A percentile compares a stretch with the other conserved stretches of the same genome.
Evolutionary conservation across 805 yeast genomes (phyloP).

Genomic region (Zygoascus bituminiphila): DNA sequence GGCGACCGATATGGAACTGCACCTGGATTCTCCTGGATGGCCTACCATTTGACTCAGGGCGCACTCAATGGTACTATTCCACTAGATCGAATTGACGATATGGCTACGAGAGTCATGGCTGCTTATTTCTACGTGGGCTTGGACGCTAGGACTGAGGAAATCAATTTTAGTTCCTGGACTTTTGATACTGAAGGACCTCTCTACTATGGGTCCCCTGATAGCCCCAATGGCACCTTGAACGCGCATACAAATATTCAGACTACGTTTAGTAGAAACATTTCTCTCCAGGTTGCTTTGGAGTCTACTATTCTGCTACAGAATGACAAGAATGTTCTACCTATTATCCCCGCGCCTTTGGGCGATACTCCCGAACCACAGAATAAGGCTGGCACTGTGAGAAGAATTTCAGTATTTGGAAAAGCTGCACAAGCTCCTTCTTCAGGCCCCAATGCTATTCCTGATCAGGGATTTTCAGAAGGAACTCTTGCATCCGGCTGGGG

Average conservation of each 20-base stretch:
- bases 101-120: slow-evolving; percentile 53
- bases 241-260: slow-evolving; percentile 48
- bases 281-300: slow-evolving; percentile 48
- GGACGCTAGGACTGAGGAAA: slow-evolving; percentile 25
- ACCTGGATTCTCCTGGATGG: slow-evolving; percentile 49
- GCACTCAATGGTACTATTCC: slow-evolving; percentile 49
- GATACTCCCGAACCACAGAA: slow-evolving; percentile 29
- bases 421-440: slow-evolving; percentile 44
- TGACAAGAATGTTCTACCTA: slow-evolving; percentile 44
- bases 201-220: slow-evolving; percentile 34
- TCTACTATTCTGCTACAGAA: slow-evolving; percentile 51
- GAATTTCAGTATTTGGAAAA: slow-evolving; percentile 41
- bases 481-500: slow-evolving; percentile 58
- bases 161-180: slow-evolving; percentile 55
- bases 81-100: slow-evolving; percentile 47
- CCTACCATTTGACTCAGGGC: slow-evolving; percentile 47
- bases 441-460: slow-evolving; percentile 45
- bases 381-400: slow-evolving; percentile 20
- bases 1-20: slow-evolving; percentile 33
- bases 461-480: slow-evolving; percentile 46
- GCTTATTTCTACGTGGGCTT: slow-evolving; percentile 43
- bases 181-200: slow-evolving; percentile 37
- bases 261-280: slow-evolving; percentile 37
- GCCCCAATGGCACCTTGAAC: slow-evolving; percentile 47
- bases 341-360: slow-evolving; percentile 25